Evolutionary conservation across 129 eudicot species (phyloP).

Genomic region (Pulicaria dysenterica): DNA sequence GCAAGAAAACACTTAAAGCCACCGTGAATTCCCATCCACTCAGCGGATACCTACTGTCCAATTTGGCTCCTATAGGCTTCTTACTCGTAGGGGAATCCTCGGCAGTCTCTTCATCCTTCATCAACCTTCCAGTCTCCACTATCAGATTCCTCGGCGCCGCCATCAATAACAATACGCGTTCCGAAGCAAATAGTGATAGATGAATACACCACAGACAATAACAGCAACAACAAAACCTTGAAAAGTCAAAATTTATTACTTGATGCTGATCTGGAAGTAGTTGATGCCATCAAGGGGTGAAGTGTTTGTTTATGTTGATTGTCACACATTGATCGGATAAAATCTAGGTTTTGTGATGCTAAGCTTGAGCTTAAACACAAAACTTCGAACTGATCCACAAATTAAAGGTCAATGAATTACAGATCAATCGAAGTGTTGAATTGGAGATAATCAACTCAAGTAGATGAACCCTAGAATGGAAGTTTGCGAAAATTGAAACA

Average conservation of each 20-base stretch:
- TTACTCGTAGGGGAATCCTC: slow-evolving; percentile 72
- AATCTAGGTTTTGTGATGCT: slow-evolving; percentile 14
- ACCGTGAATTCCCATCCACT: slow-evolving; percentile 75
- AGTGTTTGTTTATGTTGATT: background rate
- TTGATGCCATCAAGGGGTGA: slow-evolving; percentile 18
- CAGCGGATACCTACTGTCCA: slow-evolving; percentile 60
- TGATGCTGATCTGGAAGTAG: slow-evolving; percentile 15
- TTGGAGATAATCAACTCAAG: background rate
- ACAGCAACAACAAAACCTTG: background rate
- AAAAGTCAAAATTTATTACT: background rate
- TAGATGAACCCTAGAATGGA: slow-evolving; percentile 29
- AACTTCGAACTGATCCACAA: background rate
- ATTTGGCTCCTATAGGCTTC: slow-evolving; percentile 50
- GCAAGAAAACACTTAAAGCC: slow-evolving; percentile 59
- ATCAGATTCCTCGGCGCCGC: slow-evolving; percentile 72
- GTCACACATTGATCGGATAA: background rate
- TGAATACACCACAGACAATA: slow-evolving; percentile 13
- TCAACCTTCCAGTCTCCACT: slow-evolving; percentile 31
- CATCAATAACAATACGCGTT: slow-evolving; percentile 41
- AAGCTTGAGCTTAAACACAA: background rate
- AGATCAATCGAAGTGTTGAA: background rate
- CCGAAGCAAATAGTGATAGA: background rate
- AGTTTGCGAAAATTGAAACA: background rate
- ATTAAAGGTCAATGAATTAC: background rate
- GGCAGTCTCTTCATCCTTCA: slow-evolving; percentile 39